Evolutionary conservation across 176 grass and related monocot species (phyloP), one percentile per base, ranked within the genome.

Genomic region (Elymus sibiricus): DNA sequence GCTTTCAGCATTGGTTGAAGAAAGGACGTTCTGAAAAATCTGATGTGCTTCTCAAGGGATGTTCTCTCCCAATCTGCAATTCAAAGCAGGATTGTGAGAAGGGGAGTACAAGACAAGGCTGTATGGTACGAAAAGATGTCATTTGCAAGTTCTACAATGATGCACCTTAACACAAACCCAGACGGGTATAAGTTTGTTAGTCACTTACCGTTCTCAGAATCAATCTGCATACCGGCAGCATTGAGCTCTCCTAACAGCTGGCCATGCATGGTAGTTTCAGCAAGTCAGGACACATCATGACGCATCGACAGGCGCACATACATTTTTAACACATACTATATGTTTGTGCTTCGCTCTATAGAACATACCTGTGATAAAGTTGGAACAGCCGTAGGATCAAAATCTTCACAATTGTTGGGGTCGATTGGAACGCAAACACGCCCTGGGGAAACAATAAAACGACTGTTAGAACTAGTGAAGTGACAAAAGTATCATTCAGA

Each of bases 181-280:
- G 22, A 56, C 58, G 43, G 21, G 9, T 53, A 29, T 6, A 29
- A 21, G 11, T n/a, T 87, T 66, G 51, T 56, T 25, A 26, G 70
- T 71, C 56, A 88, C 87, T 71, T 82, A 87, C 93, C 92, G 24
- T 16, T 83, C 75, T 66, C 84, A 65, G 90, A 85, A 92, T 91
- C 90, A 63, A 46, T 60, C 65, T 79, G 81, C 59, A 85, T 76
- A 72, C 87, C 83, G 60, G 70, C 76, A 82, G 77, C 87, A 68
- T 98, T 98, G 70, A 98, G 88, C 81, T 98, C 93, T 46, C 94
- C 90, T 70, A 94, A 80, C 74, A 98, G 88, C 96, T 95, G 90
- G 27, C 58, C 74, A 78, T 76, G 56, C 83, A 74, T 21, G 35
- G 26, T 46, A 56, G 37, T 46, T 70, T 76, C 55, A 79, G 21